Percentiles rank a stretch among this genome's conserved stretches.
Evolutionary conservation across 306 rosid species (phyloP).

Genomic region (Vachellia collinsii): DNA sequence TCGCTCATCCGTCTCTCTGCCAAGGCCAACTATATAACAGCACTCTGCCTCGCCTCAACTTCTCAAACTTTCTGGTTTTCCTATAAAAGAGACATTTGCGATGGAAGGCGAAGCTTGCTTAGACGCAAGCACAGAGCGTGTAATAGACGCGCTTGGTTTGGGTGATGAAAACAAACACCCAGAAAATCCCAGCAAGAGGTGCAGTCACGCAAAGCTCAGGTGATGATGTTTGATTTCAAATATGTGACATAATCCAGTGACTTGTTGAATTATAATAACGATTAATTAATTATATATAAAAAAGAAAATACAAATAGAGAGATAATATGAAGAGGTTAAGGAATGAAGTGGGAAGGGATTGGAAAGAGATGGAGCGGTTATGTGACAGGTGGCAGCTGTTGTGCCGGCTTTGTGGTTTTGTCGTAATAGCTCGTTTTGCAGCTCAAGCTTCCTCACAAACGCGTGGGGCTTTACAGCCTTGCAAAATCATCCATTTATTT

Average conservation of each 20-base stretch:
- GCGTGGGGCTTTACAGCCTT: background rate
- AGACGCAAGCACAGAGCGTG: constrained; percentile 46
- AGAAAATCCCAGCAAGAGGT: too few relatives aligned
- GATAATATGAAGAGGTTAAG: background rate
- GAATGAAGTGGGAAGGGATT: too few relatives aligned
- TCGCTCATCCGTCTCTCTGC: background rate
- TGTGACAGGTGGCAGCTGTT: background rate
- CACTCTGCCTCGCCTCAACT: background rate
- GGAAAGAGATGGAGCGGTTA: background rate
- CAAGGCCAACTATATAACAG: background rate
- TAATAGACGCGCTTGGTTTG: constrained; percentile 36
- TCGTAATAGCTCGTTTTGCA: background rate
- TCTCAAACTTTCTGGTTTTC: constrained; percentile 7
- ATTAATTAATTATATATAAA: too few relatives aligned
- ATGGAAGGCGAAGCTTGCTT: constrained; percentile 35
- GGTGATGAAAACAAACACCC: background rate
- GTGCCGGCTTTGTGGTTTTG: background rate
- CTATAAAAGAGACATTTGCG: constrained; percentile 30
- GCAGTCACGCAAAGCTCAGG: background rate
- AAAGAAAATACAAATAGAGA: background rate
- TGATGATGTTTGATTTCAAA: background rate
- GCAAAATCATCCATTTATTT: background rate
- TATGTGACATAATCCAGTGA: background rate
- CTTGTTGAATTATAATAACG: background rate
- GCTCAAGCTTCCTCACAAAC: background rate